Evolutionary conservation across 2,329 filamentous ascomycete genomes (phyloP).

Genomic region (Xylaria sp.): DNA sequence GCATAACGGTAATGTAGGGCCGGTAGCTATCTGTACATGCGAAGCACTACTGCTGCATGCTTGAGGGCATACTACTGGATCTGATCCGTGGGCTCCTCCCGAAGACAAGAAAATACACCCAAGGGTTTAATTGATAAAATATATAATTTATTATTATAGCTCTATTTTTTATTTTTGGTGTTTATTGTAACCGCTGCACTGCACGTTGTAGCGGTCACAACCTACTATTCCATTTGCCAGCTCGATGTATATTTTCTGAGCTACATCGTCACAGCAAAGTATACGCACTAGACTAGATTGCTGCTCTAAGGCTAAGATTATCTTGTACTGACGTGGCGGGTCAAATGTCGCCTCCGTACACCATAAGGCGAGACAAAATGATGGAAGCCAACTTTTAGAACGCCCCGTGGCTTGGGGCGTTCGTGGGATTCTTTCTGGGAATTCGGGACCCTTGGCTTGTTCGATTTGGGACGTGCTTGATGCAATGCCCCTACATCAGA

Average conservation of each 20-base stretch:
- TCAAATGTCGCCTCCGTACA: slow-evolving; percentile 17
- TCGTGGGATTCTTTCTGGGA: slow-evolving; percentile 10
- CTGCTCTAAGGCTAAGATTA: slow-evolving; percentile 22
- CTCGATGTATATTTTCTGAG: background rate
- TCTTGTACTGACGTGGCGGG: slow-evolving; percentile 34
- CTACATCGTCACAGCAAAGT: background rate
- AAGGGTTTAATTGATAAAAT: slow-evolving; percentile 22
- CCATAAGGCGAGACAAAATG: slow-evolving; percentile 13
- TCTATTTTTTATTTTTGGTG: background rate
- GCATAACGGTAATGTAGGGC: slow-evolving; percentile 27
- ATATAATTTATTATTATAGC: slow-evolving; percentile 1
- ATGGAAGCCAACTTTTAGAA: background rate
- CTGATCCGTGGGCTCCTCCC: slow-evolving; percentile 14
- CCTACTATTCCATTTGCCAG: slow-evolving; percentile 10
- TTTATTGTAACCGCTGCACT: background rate
- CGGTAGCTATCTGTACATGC: slow-evolving; percentile 22
- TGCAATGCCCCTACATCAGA: slow-evolving; percentile 30
- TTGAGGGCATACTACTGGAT: slow-evolving; percentile 12
- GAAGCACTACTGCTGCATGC: slow-evolving; percentile 26
- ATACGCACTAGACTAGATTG: slow-evolving; percentile 3
- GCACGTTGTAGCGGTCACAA: slow-evolving; percentile 8
- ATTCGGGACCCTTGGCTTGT: background rate
- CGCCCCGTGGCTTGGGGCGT: slow-evolving; percentile 13
- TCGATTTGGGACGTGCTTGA: slow-evolving; percentile 3
- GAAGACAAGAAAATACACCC: slow-evolving; percentile 15